Base-by-base conservation (phyloP, 192 early-diverging fungal genomes). In the Linnemannia hyalina region DNA sequence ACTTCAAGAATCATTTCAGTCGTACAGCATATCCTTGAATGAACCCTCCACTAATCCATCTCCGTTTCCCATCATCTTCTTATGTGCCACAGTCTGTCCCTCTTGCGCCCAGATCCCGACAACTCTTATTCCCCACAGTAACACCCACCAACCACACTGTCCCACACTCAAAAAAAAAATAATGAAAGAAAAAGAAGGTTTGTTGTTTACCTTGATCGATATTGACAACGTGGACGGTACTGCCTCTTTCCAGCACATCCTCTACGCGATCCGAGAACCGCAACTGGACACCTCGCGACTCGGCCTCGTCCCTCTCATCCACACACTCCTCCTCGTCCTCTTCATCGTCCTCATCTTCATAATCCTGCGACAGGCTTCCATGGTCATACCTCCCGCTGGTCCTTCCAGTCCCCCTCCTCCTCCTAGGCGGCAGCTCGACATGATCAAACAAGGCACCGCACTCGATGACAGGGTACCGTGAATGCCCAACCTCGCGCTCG, bases 221-320 rank as follows among this genome's bases (percentile, higher is more conserved):
- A 69, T 91, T 92, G 20, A 92, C 88, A 49, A 91, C 92, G 6
- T 88, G 81, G 5, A 95, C 92, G 6, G 82, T 87, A 68, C 92
- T 92, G 52, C 88, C 84, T 9, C 88, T 70, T 18, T 91, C 79
- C 54, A 95, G 85, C 35, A 95, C 92, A 46, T 91, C 89, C 23
- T 83, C 85, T 0, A 93, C 89, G 23, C 75, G 73, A 77, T 91
- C 88, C 32, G 89, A 80, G 81, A 93, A 95, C 65, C 90, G 63
- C 11, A 95, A 75, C 32, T 91, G 90, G 38, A 86, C 80, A 29
- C 84, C 84, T 36, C 84, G 38, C 18, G 84, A 81, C 41, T 86
- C 84, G 60, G 75, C 70, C 52, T 86, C 79, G 16, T 72, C 70
- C 47, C 79, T 38, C 20, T 86, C 72, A 63, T 78, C 77, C 22